phyloP scores from a whole-genome alignment of 2,329 filamentous ascomycete species.

The Tolypocladium album region DNA sequence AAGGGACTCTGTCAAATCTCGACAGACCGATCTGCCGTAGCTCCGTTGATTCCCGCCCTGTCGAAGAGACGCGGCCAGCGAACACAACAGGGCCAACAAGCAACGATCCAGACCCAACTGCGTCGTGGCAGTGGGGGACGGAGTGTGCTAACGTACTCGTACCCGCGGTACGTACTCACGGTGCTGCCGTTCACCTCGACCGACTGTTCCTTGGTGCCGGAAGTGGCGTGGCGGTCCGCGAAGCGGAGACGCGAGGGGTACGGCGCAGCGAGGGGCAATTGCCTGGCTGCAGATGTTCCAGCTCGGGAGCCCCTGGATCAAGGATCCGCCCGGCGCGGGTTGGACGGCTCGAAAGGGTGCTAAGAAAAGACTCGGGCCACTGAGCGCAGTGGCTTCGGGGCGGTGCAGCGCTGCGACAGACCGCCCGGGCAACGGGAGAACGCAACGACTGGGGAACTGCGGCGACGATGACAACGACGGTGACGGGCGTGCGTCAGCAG shows the following conservation, averaged over 20 bases:
- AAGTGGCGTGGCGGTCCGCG: conserved; percentile 9
- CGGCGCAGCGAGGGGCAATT: background rate
- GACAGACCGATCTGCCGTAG: background rate
- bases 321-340: conserved; percentile 1
- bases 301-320: background rate
- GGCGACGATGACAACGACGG: background rate
- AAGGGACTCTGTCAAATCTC: background rate
- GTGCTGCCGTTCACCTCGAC: background rate
- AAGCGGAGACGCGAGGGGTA: conserved; percentile 4
- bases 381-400: background rate
- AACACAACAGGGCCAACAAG: background rate
- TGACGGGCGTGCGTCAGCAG: background rate
- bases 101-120: background rate
- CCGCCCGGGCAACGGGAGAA: background rate
- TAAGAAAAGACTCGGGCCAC: background rate
- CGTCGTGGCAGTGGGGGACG: background rate
- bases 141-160: background rate
- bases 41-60: background rate
- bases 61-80: background rate
- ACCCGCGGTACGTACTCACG: background rate
- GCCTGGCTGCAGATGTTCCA: background rate
- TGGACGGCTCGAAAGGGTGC: background rate
- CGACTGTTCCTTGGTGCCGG: conserved; percentile 2
- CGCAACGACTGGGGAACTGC: background rate
- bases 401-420: background rate